Evolutionary conservation across 2,329 filamentous ascomycete species (phyloP).

Genomic region (Dothideomycetidae sp.): DNA sequence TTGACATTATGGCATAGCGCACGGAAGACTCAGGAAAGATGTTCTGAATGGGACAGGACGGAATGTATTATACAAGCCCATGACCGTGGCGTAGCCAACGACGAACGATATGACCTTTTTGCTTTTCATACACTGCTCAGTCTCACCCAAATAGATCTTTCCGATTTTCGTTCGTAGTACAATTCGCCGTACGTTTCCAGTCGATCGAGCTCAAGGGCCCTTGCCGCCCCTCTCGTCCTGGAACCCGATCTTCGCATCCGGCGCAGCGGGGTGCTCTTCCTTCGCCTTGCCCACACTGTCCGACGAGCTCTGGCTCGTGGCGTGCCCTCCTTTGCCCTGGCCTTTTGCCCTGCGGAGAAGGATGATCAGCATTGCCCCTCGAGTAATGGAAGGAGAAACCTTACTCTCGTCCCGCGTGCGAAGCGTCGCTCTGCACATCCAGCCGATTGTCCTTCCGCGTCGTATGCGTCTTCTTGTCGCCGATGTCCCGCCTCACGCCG

Average conservation of each 20-base stretch:
- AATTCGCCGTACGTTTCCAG: too few species aligned
- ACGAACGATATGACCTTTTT: too few species aligned
- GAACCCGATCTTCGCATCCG: conserved; percentile 33
- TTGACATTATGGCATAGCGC: background rate
- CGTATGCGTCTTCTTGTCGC: conserved; percentile 18
- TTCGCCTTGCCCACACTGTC: conserved; percentile 29
- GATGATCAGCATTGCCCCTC: background rate
- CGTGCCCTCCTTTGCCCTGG: conserved; percentile 26
- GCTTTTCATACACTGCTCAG: too few species aligned
- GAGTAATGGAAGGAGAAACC: conserved; percentile 10
- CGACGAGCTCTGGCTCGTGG: conserved; percentile 27
- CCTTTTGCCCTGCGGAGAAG: conserved; percentile 18
- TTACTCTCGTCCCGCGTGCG: conserved; percentile 22
- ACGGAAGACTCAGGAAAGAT: too few species aligned
- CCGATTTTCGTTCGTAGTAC: too few species aligned
- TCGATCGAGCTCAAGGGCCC: conserved; percentile 1
- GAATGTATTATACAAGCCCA: too few species aligned
- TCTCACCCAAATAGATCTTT: too few species aligned
- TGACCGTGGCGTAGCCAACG: too few species aligned
- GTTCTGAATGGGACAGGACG: too few species aligned
- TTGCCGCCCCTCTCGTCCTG: conserved; percentile 37
- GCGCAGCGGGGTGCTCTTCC: conserved; percentile 34
- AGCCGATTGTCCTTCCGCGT: conserved; percentile 22
- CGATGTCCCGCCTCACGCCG: conserved; percentile 6
- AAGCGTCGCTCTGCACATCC: conserved; percentile 23